Evolutionary conservation across 2,329 filamentous ascomycete genomes (phyloP), one percentile per base, ranked within the genome.

Genomic region (Domatiomyces globalis): DNA sequence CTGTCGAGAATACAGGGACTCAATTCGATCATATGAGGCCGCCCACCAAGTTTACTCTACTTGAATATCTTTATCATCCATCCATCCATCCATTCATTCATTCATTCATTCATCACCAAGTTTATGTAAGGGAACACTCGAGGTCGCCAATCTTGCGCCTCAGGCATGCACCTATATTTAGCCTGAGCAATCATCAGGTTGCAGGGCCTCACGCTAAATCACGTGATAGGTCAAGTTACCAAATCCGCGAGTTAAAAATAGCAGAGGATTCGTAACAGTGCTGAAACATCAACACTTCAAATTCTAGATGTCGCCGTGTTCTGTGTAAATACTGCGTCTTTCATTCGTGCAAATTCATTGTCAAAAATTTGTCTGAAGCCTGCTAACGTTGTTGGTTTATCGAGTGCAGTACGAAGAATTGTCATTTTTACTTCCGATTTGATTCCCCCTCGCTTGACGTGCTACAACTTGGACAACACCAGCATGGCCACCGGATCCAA

Each of bases 401-500:
- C 43, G 19, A 18, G 25, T 20, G 18, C 43, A 45, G 10, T 3
- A 15, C 27, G 27, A 48, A 48, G 2, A 4, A 18, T 15, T n/a
- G 46, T 22, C 5, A 17, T 22, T 46, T 5, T 47, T 48, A 46
- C 29, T 25, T 25, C 22, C 22, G 22, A 25, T 25, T n/a, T n/a
- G n/a, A n/a, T n/a, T n/a, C n/a, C n/a, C n/a, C n/a, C n/a, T n/a
- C n/a, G n/a, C n/a, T n/a, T n/a, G n/a, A n/a, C n/a, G n/a, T n/a
- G 22, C 22, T 6, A 25, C 22, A 25, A 25, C 22, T 25, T 25
- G 33, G 33, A 39, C 33, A 39, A 39, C 33, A 15, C 4, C 33
- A 39, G 33, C 9, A 39, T 39, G 33, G 33, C 9, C 12, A 15
- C 10, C 12, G 15, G 33, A 39, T 71, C 69, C 12, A 39, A 15